A percentile compares a stretch with the other conserved stretches of the same genome.
phyloP scores from a whole-genome alignment of 2,329 filamentous ascomycete species.

The Pseudogymnoascus sp. region DNA sequence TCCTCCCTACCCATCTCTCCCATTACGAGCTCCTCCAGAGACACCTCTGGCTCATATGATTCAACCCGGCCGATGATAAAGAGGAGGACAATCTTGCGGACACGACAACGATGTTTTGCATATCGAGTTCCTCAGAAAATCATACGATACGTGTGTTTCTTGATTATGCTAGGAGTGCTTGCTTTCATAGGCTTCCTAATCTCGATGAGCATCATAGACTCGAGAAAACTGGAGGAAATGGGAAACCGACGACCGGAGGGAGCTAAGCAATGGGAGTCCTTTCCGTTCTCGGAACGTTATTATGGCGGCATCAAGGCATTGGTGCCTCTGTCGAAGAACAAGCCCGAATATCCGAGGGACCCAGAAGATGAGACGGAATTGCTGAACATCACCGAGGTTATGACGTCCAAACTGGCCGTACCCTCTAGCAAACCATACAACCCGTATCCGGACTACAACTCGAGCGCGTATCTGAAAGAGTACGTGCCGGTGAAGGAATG shows the following conservation, averaged over 20 bases:
- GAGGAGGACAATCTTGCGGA: conserved; percentile 14
- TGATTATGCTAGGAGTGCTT: conserved; percentile 60
- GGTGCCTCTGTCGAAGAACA: conserved; percentile 56
- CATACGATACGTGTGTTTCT: conserved; percentile 70
- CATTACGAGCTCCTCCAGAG: conserved; percentile 22
- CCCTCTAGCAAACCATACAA: conserved; percentile 50
- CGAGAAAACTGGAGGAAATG: conserved; percentile 51
- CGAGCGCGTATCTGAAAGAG: conserved; percentile 41
- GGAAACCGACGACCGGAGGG: conserved; percentile 57
- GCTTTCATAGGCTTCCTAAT: conserved; percentile 72
- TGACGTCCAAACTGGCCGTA: conserved; percentile 32
- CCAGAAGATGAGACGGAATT: conserved; percentile 50
- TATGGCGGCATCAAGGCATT: conserved; percentile 79
- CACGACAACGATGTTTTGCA: conserved; percentile 3
- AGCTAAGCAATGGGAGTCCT: conserved; percentile 69
- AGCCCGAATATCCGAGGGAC: conserved; percentile 69
- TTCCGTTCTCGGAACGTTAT: conserved; percentile 78
- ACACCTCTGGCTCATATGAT: conserved; percentile 26
- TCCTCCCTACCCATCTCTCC: conserved; percentile 30
- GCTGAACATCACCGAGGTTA: conserved; percentile 31
- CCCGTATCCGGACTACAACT: conserved; percentile 51
- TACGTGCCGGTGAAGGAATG: conserved; percentile 58
- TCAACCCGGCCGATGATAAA: conserved; percentile 26
- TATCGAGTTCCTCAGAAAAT: conserved; percentile 58
- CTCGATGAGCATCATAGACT: conserved; percentile 64